Evolutionary conservation across 1,284 basidiomycete species (phyloP).

Genomic region (Quambalaria eucalypti): DNA sequence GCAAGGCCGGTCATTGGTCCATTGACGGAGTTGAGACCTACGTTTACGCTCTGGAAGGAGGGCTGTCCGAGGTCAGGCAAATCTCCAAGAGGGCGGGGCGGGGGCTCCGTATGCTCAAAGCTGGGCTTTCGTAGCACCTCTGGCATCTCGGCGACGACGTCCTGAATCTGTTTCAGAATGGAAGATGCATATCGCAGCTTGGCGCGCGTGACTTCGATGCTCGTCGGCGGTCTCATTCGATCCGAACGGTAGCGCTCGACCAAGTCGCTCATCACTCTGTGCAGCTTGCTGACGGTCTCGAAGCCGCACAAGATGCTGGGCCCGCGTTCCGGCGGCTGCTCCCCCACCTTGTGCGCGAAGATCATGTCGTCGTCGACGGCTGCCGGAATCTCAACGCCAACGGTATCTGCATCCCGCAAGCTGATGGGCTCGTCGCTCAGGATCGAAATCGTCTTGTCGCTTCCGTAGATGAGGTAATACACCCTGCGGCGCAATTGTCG

Average conservation of each 20-base stretch:
- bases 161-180: not conserved
- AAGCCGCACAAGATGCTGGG: slow-evolving; percentile 23
- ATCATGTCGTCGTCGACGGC: slow-evolving; percentile 26
- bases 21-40: not conserved
- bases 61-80: not conserved
- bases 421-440: slow-evolving; percentile 23
- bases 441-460: slow-evolving; percentile 25
- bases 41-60: not conserved
- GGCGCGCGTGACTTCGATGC: not conserved
- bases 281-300: slow-evolving; percentile 18
- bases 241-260: slow-evolving; percentile 23
- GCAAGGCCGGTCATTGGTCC: not conserved
- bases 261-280: slow-evolving; percentile 23
- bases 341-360: slow-evolving; percentile 3
- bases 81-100: not conserved
- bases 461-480: slow-evolving; percentile 25
- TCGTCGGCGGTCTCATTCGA: slow-evolving; percentile 13
- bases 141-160: not conserved
- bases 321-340: slow-evolving; percentile 7
- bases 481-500: slow-evolving; percentile 22
- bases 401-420: slow-evolving; percentile 20
- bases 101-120: slow-evolving; percentile 1
- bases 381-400: slow-evolving; percentile 19
- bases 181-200: not conserved
- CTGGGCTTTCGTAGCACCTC: not conserved